phyloP scores from a whole-genome alignment of 2,329 filamentous ascomycete genomes.

The Incumbomyces delicatus region DNA sequence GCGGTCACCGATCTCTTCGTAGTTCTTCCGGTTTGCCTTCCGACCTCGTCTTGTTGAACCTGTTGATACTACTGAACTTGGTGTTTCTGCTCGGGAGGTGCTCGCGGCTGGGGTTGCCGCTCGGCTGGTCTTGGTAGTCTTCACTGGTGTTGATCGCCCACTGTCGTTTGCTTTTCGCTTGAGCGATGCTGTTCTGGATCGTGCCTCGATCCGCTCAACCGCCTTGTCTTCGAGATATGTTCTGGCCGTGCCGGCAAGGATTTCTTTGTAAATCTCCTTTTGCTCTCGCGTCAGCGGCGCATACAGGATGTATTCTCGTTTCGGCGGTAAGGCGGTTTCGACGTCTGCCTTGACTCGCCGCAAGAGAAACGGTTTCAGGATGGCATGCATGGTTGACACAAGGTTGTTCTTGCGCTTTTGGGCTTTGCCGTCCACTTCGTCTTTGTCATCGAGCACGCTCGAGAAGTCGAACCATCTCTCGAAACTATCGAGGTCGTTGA shows the following conservation, averaged over 20 bases:
- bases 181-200: conserved; percentile 36
- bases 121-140: conserved; percentile 66
- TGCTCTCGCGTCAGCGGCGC: conserved; percentile 87
- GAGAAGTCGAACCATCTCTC: conserved; percentile 97
- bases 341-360: conserved; percentile 89
- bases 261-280: conserved; percentile 79
- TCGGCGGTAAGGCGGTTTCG: conserved; percentile 82
- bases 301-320: conserved; percentile 91
- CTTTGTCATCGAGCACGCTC: conserved; percentile 72
- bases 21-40: conserved; percentile 42
- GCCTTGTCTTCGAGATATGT: conserved; percentile 43
- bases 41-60: conserved; percentile 43
- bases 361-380: conserved; percentile 82
- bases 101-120: conserved; percentile 63
- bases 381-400: conserved; percentile 81
- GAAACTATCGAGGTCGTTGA: conserved; percentile 86
- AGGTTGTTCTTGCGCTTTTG: conserved; percentile 68
- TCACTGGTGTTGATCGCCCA: conserved; percentile 44
- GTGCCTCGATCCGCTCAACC: conserved; percentile 37
- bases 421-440: conserved; percentile 61
- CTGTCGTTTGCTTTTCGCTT: conserved; percentile 49
- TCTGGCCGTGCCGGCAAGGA: conserved; percentile 63
- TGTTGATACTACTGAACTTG: conserved; percentile 42
- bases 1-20: conserved; percentile 63
- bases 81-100: conserved; percentile 61